A percentile compares a stretch with the other conserved stretches of the same genome.
phyloP scores from a whole-genome alignment of 495 filamentous ascomycete genomes.

The Platismatia glauca region DNA sequence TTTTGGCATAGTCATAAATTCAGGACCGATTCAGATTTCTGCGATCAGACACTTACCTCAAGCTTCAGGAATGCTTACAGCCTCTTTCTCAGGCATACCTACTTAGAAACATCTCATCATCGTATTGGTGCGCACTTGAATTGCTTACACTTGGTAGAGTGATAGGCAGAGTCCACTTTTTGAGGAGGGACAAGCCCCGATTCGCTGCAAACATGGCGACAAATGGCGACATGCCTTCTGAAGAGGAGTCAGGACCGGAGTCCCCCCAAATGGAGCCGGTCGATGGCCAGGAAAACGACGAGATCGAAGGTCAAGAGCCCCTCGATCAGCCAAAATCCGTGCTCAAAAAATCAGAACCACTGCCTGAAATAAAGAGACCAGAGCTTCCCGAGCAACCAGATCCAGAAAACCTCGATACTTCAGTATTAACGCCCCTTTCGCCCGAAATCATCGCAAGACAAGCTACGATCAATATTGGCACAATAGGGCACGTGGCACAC shows the following conservation, averaged over 20 bases:
- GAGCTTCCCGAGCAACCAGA: constrained; percentile 84
- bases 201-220: constrained; percentile 48
- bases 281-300: constrained; percentile 41
- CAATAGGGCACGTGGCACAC: constrained; percentile 97
- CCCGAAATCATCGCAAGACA: constrained; percentile 95
- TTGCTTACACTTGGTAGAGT: not conserved
- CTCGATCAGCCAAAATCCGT: constrained; percentile 56
- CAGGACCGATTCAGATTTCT: not conserved
- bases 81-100: not conserved
- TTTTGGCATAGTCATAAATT: not conserved
- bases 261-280: constrained; percentile 49
- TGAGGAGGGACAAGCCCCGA: not conserved
- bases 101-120: not conserved
- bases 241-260: constrained; percentile 50
- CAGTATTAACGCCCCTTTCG: constrained; percentile 68
- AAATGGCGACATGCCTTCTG: constrained; percentile 52
- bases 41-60: not conserved
- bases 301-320: constrained; percentile 45
- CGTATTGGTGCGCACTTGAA: not conserved
- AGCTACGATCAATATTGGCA: constrained; percentile 98
- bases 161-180: not conserved
- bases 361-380: constrained; percentile 42
- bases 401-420: constrained; percentile 72
- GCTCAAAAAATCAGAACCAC: constrained; percentile 50
- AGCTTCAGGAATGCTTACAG: not conserved